A percentile compares a stretch with the other conserved stretches of the same genome.
Evolutionary conservation across 2,329 filamentous ascomycete genomes (phyloP).

Genomic region (Cladosporium austrohemisphaericum): DNA sequence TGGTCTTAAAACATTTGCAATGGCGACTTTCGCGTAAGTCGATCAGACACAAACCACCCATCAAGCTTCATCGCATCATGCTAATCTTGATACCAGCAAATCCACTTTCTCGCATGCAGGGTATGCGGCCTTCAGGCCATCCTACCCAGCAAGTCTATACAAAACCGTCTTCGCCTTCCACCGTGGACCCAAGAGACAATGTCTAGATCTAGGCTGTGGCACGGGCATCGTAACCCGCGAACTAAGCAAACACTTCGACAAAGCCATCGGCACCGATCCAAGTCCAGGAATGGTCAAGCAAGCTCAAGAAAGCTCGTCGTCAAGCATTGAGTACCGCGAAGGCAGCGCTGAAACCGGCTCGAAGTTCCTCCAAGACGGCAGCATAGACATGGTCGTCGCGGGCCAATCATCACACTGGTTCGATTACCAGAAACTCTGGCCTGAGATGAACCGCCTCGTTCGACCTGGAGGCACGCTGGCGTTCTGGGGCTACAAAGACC

Average conservation of each 20-base stretch:
- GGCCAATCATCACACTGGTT: constrained; percentile 66
- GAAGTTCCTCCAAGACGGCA: constrained; percentile 45
- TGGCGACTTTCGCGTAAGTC: constrained; percentile 51
- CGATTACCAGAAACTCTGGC: constrained; percentile 54
- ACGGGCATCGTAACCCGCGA: constrained; percentile 56
- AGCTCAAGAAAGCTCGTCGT: constrained; percentile 26
- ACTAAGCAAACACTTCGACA: constrained; percentile 51
- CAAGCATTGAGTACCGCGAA: constrained; percentile 47
- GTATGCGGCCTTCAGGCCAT: constrained; percentile 59
- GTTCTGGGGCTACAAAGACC: constrained; percentile 65
- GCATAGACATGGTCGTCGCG: constrained; percentile 51
- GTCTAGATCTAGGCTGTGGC: constrained; percentile 61
- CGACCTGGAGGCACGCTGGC: constrained; percentile 56
- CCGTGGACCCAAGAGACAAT: constrained; percentile 36
- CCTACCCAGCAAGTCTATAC: constrained; percentile 56
- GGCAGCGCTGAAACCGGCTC: constrained; percentile 53
- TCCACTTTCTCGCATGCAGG: constrained; percentile 53
- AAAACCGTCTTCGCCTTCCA: constrained; percentile 54
- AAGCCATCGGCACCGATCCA: constrained; percentile 54
- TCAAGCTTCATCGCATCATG: background rate
- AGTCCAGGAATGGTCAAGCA: constrained; percentile 52
- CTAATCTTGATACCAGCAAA: constrained; percentile 40
- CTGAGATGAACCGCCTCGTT: constrained; percentile 52
- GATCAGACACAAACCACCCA: background rate
- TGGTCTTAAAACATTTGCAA: too few species aligned